Evolutionary conservation across 2,329 filamentous ascomycete species (phyloP), one percentile per base, ranked within the genome.

Genomic region (Penicillium corylophilum): DNA sequence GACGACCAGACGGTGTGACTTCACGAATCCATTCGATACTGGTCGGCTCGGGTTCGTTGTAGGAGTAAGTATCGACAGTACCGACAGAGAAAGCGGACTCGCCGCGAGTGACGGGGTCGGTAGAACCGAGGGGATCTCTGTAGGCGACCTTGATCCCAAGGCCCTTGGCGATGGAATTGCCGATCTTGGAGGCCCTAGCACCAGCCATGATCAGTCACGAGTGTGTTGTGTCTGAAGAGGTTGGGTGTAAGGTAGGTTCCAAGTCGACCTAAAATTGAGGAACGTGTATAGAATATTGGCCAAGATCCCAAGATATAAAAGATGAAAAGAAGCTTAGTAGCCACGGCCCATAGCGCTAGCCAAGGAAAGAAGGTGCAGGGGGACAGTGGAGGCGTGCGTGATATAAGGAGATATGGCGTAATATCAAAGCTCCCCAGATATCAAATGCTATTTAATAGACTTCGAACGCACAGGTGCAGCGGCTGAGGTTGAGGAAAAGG

Each of bases 131-230:
- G 28, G 70, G 70, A 53, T 92, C 81, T 39, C 83, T 79, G 55
- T 87, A 83, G 54, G 89, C 78, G 28, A 95, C 76, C 71, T 94
- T 89, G 79, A 96, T 95, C 52, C 89, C 87, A 31, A 96, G 79
- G 54, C 79, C 79, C 71, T 90, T 94, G 68, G 91, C 92, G 70
- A 95, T 71, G 62, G 79, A 77, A 65, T 87, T 87, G 72, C 90
- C 88, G 59, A 88, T 61, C 70, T 87, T 86, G 61, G 80, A 81
- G 26, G 65, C 61, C 29, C 67, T 63, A 16, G 67, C 64, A 52
- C 57, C 53, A 49, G 64, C 54, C 66, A 76, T 75, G 63, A 46
- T 68, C 23, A 35, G 10, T 31, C 31, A 24, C 15, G 26, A 39
- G n/a, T 22, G 22, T 28, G 26, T 28, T 10, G 41, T 16, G 41